Conservation (phyloP, 192 early-diverging fungal species). For the Mortierella hygrophila region DNA sequence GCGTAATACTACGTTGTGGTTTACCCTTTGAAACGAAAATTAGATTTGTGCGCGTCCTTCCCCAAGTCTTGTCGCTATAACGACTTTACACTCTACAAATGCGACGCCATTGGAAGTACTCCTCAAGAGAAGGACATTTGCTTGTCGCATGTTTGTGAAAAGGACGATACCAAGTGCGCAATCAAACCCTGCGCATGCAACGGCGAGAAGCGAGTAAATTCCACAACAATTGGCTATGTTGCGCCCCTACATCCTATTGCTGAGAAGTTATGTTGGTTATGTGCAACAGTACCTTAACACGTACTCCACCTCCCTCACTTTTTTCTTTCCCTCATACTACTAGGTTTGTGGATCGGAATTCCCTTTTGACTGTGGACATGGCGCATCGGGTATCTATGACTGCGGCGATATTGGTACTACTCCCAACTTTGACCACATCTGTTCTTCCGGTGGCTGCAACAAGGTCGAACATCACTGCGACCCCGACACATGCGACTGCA, state of each 20-base stretch:
- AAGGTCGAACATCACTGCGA: not conserved
- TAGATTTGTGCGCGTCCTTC: not conserved
- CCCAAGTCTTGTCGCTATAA: not conserved
- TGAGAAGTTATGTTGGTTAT: too few relatives aligned
- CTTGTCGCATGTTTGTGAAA: not conserved
- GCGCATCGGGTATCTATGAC: not conserved
- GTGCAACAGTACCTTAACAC: not conserved
- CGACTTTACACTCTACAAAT: not conserved
- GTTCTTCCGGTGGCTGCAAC: not conserved
- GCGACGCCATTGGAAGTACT: not conserved
- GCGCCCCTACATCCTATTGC: too few relatives aligned
- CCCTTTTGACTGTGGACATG: not conserved
- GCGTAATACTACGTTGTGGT: not conserved
- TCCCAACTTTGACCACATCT: not conserved
- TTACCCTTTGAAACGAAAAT: not conserved
- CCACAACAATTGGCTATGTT: too few relatives aligned
- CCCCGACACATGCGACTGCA: not conserved
- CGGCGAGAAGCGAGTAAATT: not conserved
- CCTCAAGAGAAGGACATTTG: not conserved
- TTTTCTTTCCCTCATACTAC: not conserved
- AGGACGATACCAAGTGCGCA: not conserved
- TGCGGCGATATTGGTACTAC: not conserved
- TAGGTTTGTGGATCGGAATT: conserved; percentile 21
- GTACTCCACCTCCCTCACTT: too few relatives aligned
- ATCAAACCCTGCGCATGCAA: not conserved